Conservation (phyloP, 176 grass and related monocot genomes). For the Tillandsia leiboldiana region DNA sequence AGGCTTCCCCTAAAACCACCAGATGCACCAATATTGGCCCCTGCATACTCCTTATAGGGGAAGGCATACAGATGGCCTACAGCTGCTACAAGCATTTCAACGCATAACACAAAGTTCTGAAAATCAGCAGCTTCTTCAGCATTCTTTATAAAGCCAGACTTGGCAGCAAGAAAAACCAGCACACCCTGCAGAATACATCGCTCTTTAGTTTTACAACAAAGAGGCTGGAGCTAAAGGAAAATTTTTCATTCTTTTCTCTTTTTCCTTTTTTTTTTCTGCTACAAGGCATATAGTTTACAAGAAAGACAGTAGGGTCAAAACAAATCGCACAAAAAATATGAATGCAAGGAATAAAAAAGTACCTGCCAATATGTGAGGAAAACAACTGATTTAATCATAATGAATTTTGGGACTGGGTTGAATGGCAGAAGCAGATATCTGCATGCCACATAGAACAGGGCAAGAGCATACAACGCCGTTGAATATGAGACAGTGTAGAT, state of each 20-base stretch:
- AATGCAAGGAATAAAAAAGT: constrained; percentile 6
- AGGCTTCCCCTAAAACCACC: constrained; percentile 65
- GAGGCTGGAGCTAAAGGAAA: neutral
- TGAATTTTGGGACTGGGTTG: constrained; percentile 94
- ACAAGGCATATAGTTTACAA: neutral
- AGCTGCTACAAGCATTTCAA: constrained; percentile 95
- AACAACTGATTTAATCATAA: constrained; percentile 95
- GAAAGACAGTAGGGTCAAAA: neutral
- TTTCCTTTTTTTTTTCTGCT: neutral
- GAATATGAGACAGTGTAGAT: constrained; percentile 94
- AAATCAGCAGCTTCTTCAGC: constrained; percentile 88
- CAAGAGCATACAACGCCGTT: constrained; percentile 80
- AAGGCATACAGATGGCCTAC: constrained; percentile 68
- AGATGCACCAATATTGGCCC: constrained; percentile 48
- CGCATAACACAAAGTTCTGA: constrained; percentile 77
- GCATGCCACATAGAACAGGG: constrained; percentile 88
- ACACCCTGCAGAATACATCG: constrained; percentile 49
- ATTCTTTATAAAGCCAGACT: constrained; percentile 74
- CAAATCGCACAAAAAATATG: neutral
- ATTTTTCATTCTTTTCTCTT: neutral
- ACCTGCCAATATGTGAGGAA: constrained; percentile 99
- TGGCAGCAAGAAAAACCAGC: constrained; percentile 90
- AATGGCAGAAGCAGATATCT: constrained; percentile 80
- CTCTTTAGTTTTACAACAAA: constrained; percentile 5
- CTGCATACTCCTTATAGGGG: constrained; percentile 93